phyloP scores from a whole-genome alignment of 1,284 basidiomycete genomes.

The Rhodotorula sp. region DNA sequence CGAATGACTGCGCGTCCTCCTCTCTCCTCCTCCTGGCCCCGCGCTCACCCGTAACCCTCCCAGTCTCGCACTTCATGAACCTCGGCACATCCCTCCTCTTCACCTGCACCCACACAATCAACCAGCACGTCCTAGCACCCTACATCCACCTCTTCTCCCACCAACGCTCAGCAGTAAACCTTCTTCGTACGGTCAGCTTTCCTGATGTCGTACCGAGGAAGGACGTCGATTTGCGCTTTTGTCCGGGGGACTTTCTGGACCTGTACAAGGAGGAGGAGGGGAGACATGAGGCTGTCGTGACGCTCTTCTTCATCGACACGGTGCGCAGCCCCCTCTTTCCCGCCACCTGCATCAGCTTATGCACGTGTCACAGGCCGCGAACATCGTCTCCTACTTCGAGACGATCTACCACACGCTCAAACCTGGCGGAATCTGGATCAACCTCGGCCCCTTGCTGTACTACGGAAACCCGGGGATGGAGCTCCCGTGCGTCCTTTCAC shows the following conservation, averaged over 20 bases:
- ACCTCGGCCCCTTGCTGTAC: constrained; percentile 65
- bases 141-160: constrained; percentile 68
- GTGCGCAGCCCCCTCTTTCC: not conserved
- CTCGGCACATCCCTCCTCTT: constrained; percentile 60
- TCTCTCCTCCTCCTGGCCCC: constrained; percentile 47
- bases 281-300: constrained; percentile 53
- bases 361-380: constrained; percentile 55
- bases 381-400: constrained; percentile 50
- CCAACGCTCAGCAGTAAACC: constrained; percentile 55
- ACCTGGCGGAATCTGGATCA: constrained; percentile 64
- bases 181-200: constrained; percentile 58
- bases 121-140: constrained; percentile 59
- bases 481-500: constrained; percentile 47
- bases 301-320: constrained; percentile 63
- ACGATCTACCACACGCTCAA: constrained; percentile 48
- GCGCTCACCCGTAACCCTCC: constrained; percentile 55
- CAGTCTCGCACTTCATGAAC: constrained; percentile 62
- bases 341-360: not conserved
- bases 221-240: constrained; percentile 49
- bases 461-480: constrained; percentile 58
- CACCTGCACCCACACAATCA: constrained; percentile 46
- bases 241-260: constrained; percentile 59
- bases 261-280: constrained; percentile 40
- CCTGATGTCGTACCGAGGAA: constrained; percentile 60
- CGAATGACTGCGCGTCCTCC: constrained; percentile 12